Evolutionary conservation across 148 eudicot genomes (phyloP).

Genomic region (Silene conica): DNA sequence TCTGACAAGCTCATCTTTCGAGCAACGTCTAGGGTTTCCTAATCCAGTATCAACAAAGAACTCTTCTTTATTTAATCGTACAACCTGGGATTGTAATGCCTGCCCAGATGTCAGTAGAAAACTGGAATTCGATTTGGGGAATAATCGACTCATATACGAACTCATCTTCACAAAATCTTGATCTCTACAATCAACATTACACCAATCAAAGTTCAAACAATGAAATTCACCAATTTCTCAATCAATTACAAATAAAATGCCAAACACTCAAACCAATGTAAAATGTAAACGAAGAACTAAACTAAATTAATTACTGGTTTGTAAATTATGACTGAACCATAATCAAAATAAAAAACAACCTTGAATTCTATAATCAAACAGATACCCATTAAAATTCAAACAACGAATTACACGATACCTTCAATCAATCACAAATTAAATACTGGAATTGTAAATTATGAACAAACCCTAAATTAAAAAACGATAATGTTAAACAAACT

Average conservation of each 20-base stretch:
- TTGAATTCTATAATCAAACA: neutral
- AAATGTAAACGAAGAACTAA: neutral
- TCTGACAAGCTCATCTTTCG: slow-evolving; percentile 11
- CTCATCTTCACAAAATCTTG: slow-evolving; percentile 2
- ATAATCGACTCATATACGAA: slow-evolving; percentile 6
- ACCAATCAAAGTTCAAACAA: neutral
- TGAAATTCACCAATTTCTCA: neutral
- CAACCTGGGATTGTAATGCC: slow-evolving; percentile 12
- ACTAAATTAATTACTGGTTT: neutral
- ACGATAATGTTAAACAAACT: neutral
- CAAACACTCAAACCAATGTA: neutral
- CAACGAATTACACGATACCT: neutral
- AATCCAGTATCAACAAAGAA: slow-evolving; percentile 14
- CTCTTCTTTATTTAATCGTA: slow-evolving; percentile 7
- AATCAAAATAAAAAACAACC: neutral
- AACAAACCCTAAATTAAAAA: neutral
- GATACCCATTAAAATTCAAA: neutral
- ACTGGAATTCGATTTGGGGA: slow-evolving; percentile 17
- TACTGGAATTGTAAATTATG: neutral
- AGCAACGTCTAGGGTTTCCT: slow-evolving; percentile 8
- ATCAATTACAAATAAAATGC: too few relatives aligned
- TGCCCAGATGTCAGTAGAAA: slow-evolving; percentile 3
- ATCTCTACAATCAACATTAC: neutral
- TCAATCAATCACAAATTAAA: neutral
- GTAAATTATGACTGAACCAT: neutral